Conservation (phyloP, 1,284 basidiomycete species). For the Calocybe gambosa region DNA sequence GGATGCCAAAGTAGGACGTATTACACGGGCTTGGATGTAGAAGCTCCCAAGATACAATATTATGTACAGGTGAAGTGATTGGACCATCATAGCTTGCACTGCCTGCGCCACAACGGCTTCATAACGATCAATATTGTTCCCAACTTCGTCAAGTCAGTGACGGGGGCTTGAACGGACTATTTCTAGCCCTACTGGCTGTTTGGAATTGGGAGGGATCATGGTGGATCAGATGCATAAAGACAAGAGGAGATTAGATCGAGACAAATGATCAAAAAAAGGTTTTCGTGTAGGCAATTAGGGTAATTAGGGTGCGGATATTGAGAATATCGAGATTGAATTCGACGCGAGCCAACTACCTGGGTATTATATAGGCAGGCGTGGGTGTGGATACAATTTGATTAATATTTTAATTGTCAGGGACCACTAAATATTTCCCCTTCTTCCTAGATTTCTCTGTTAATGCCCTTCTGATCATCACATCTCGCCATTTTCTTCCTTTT, state of each 20-base stretch:
- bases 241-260: conserved; percentile 4
- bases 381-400: conserved; percentile 32
- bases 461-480: conserved; percentile 5
- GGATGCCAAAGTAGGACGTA: too few species aligned
- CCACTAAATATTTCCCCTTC: not conserved
- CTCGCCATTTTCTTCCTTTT: not conserved
- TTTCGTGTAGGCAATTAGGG: conserved; percentile 23
- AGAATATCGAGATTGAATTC: conserved; percentile 16
- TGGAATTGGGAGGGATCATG: not conserved
- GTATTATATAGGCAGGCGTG: conserved; percentile 3
- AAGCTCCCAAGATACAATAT: too few species aligned
- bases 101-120: conserved; percentile 17
- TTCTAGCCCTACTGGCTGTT: not conserved
- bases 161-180: not conserved
- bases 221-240: not conserved
- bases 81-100: conserved; percentile 4
- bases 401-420: conserved; percentile 18
- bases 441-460: not conserved
- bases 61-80: not conserved
- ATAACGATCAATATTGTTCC: conserved; percentile 17
- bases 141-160: conserved; percentile 12
- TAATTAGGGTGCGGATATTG: conserved; percentile 23
- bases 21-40: too few species aligned
- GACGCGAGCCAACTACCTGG: conserved; percentile 12
- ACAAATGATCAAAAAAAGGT: conserved; percentile 13